These are phyloP conservation scores for Draba incana DNA, from an alignment of 345 rosid genomes.

Conservation along the genomic window DNA sequence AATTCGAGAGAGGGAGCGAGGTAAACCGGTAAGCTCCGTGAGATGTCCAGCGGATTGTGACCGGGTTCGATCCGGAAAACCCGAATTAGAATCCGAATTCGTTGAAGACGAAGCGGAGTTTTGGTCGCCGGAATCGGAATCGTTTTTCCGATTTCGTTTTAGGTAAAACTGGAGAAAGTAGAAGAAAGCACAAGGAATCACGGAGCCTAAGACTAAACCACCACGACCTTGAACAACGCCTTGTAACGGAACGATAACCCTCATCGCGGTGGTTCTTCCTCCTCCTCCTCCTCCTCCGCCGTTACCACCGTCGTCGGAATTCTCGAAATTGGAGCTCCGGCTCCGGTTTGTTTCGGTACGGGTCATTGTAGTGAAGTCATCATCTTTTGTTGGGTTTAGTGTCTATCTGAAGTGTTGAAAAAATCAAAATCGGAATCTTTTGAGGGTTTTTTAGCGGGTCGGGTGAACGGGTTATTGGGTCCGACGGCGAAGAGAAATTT, in stretches of 20 bases:
- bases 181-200: conserved; percentile 91
- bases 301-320: conserved; percentile 28
- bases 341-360: conserved; percentile 45
- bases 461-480: conserved; percentile 33
- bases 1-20: conserved; percentile 64
- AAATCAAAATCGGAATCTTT: neutral
- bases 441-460: conserved; percentile 23
- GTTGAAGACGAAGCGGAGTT: conserved; percentile 22
- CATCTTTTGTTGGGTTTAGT: conserved; percentile 41
- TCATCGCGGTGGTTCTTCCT: conserved; percentile 79
- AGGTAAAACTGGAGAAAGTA: conserved; percentile 90
- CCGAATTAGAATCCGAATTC: conserved; percentile 5
- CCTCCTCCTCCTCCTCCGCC: conserved; percentile 26
- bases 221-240: conserved; percentile 95
- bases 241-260: conserved; percentile 89
- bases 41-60: conserved; percentile 58
- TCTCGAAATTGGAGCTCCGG: conserved; percentile 47
- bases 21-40: conserved; percentile 58
- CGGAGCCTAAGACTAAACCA: conserved; percentile 85
- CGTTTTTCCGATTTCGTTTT: conserved; percentile 59
- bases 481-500: conserved; percentile 30
- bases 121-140: conserved; percentile 43
- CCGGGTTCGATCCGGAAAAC: conserved; percentile 45
- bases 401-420: neutral
- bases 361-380: conserved; percentile 61